phyloP scores from a whole-genome alignment of 805 yeast genomes.

The Myxozyma lipomycoides region DNA sequence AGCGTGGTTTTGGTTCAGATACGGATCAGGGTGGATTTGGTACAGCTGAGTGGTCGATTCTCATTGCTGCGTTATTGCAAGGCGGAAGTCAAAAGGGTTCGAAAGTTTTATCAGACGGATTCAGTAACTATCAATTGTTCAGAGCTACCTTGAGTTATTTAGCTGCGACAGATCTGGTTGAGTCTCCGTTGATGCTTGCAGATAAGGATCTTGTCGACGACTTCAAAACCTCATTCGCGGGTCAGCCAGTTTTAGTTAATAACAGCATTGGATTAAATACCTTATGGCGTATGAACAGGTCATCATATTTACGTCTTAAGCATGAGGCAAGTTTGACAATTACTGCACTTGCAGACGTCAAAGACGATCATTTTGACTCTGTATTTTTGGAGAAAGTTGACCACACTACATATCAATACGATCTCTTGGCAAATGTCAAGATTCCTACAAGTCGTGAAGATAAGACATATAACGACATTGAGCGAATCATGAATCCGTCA shows the following conservation, averaged over 20 bases:
- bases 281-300: conserved; percentile 18
- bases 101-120: conserved; percentile 70
- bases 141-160: conserved; percentile 80
- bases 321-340: conserved; percentile 68
- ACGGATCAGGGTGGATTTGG: conserved; percentile 80
- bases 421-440: conserved; percentile 38
- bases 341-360: conserved; percentile 66
- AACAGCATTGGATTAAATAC: conserved; percentile 13
- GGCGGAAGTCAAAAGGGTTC: conserved; percentile 73
- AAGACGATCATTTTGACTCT: conserved; percentile 75
- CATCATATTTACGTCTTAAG: conserved; percentile 7
- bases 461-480: conserved; percentile 14
- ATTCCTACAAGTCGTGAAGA: conserved; percentile 15
- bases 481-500: conserved; percentile 21
- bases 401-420: conserved; percentile 56
- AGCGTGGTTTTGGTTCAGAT: conserved; percentile 71
- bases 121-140: conserved; percentile 88
- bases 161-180: conserved; percentile 69
- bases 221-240: conserved; percentile 5
- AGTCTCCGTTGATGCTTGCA: conserved; percentile 15
- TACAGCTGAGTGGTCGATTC: conserved; percentile 77
- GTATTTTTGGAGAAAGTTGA: conserved; percentile 61
- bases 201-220: background rate
- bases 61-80: conserved; percentile 74
- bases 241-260: conserved; percentile 13